phyloP scores from a whole-genome alignment of 345 rosid genomes.

The Conringia planisiliqua region DNA sequence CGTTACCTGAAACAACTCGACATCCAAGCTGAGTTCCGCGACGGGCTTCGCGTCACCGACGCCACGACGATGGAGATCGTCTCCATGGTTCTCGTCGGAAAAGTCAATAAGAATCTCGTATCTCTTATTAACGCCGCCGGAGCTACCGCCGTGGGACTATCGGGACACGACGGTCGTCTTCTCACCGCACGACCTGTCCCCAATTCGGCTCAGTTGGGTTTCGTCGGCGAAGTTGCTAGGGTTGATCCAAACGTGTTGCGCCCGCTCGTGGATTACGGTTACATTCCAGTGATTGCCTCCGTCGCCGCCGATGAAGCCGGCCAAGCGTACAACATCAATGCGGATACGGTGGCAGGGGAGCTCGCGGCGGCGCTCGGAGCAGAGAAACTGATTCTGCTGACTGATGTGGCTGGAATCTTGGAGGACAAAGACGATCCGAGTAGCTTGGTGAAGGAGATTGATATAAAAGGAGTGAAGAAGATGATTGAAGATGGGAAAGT shows the following conservation, averaged over 20 bases:
- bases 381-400: conserved; percentile 79
- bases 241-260: conserved; percentile 62
- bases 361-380: conserved; percentile 91
- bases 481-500: conserved; percentile 73
- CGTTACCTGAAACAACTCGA: conserved; percentile 61
- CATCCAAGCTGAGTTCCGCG: conserved; percentile 64
- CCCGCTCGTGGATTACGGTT: conserved; percentile 54
- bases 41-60: conserved; percentile 87
- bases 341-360: conserved; percentile 93
- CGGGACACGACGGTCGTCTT: conserved; percentile 89
- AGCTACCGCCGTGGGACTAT: conserved; percentile 81
- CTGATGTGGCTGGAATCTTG: conserved; percentile 86
- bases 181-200: conserved; percentile 73
- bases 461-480: conserved; percentile 78
- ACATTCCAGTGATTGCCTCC: conserved; percentile 86
- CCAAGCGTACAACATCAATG: conserved; percentile 86
- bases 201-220: conserved; percentile 63
- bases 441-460: conserved; percentile 81
- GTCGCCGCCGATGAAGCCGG: conserved; percentile 78
- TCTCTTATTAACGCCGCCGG: conserved; percentile 78
- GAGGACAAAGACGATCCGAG: conserved; percentile 52
- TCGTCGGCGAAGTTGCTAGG: conserved; percentile 79
- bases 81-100: conserved; percentile 90
- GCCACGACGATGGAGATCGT: conserved; percentile 92
- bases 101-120: conserved; percentile 78